Evolutionary conservation across 768 basidiomycete genomes (phyloP), one percentile per base, ranked within the genome.

Genomic region (Tulasnella sp.): DNA sequence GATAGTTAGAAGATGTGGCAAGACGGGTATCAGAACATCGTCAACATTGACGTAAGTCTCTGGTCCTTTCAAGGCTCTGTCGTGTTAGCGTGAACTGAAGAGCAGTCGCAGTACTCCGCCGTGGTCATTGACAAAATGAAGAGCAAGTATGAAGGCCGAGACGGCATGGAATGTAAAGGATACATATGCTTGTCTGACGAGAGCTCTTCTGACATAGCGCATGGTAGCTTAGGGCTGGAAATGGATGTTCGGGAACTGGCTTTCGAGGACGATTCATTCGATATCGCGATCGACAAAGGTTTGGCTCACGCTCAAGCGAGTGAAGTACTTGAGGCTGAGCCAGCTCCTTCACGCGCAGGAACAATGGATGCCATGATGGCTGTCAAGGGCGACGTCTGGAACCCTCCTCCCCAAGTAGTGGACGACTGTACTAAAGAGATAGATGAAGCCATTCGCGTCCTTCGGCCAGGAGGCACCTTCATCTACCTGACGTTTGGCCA

Each of bases 291-390:
- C 73, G 94, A 96, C 84, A 96, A 96, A 88, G 93, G 89, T 88
- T 73, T 35, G 32, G n/a, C n/a, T 37, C 71, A 37, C 61, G 3
- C 35, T 16, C 23, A n/a, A 15, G 32, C 67, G 42, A n/a, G 13
- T 32, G 75, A n/a, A 23, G 44, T 3, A 57, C 16, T 76, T 29
- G 70, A 6, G 71, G 32, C 79, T 40, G 26, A 39, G 13, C 37
- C 29, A 55, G 15, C 15, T 5, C 42, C 78, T 77, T 15, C 70
- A 18, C 20, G 29, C 26, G 29, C 35, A 89, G 88, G 92, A 20
- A 94, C 93, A 1, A 94, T 95, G 93, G 94, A 95, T 82, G 92
- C 93, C 3, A 92, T 95, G 91, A 90, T 95, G 90, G 90, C 94
- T 0, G 86, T 89, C 0, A 92, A 93, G 82, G 91, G 91, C 23